phyloP scores from a whole-genome alignment of 1,139 yeast genomes.

The Zygosaccharomyces sapae region DNA sequence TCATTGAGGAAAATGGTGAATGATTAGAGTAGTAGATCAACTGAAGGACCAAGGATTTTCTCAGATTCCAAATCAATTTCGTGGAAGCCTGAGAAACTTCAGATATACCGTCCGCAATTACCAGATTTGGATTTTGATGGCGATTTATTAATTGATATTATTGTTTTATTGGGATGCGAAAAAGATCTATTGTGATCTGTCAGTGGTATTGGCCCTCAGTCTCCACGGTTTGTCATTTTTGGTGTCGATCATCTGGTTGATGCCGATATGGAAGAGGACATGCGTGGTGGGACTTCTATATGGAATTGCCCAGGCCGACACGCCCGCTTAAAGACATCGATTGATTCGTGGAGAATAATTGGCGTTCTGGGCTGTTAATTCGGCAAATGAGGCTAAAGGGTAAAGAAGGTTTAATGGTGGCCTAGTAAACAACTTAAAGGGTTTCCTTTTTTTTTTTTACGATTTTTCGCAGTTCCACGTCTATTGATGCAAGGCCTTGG shows the following conservation, averaged over 20 bases:
- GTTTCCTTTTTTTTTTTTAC: conserved; percentile 1
- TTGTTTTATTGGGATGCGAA: conserved; percentile 5
- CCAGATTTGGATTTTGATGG: conserved; percentile 4
- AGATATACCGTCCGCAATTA: background rate
- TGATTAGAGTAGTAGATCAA: conserved; percentile 5
- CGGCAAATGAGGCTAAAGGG: conserved; percentile 7
- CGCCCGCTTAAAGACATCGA: background rate
- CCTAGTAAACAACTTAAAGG: conserved; percentile 3
- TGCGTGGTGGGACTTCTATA: background rate
- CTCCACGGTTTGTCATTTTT: conserved; percentile 6
- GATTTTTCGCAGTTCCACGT: conserved; percentile 14
- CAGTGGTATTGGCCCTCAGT: background rate
- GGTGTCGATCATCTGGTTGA: conserved; percentile 4
- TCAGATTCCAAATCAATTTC: background rate
- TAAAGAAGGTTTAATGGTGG: background rate
- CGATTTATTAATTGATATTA: conserved; percentile 1
- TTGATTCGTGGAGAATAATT: conserved; percentile 9
- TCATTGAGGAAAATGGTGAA: conserved; percentile 5
- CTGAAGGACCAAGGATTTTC: background rate
- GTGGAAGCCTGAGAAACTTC: background rate
- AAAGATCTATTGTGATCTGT: conserved; percentile 1
- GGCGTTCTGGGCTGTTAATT: conserved; percentile 10
- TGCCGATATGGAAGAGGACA: background rate
- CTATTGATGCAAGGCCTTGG: conserved; percentile 1
- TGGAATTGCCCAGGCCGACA: background rate